A percentile compares a stretch with the other conserved stretches of the same genome.
These are phyloP conservation scores for Xylaria sp. DNA, from an alignment of 2,329 filamentous ascomycete species.

Conservation along the genomic window DNA sequence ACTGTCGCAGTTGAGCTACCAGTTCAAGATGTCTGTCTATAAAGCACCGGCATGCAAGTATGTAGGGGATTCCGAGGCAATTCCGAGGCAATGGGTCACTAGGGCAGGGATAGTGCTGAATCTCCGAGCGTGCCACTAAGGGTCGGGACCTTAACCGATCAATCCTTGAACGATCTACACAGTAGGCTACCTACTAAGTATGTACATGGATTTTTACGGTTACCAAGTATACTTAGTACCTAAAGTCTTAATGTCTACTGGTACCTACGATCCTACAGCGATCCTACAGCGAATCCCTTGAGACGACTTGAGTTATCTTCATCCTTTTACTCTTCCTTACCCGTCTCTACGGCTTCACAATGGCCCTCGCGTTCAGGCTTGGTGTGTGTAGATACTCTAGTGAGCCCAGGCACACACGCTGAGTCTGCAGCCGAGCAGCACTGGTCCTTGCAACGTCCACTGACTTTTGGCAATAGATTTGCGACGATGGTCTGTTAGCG, in stretches of 20 bases:
- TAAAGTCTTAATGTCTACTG: background rate
- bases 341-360: background rate
- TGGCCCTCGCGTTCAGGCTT: no score
- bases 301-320: background rate
- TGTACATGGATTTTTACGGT: background rate
- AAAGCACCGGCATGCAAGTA: background rate
- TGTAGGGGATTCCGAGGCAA: background rate
- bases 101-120: slow-evolving; percentile 11
- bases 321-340: background rate
- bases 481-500: slow-evolving; percentile 11
- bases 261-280: background rate
- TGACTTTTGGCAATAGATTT: slow-evolving; percentile 18
- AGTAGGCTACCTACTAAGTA: background rate
- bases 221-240: no score
- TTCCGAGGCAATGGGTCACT: background rate
- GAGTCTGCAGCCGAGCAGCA: background rate
- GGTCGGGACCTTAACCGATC: slow-evolving; percentile 13
- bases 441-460: no score
- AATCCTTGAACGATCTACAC: slow-evolving; percentile 10
- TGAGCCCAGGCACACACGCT: background rate
- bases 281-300: background rate
- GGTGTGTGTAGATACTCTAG: background rate
- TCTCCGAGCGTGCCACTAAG: background rate
- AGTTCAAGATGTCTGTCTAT: background rate
- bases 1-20: background rate